Evolutionary conservation across 768 basidiomycete species (phyloP).

Genomic region (Leccinum variicolor): DNA sequence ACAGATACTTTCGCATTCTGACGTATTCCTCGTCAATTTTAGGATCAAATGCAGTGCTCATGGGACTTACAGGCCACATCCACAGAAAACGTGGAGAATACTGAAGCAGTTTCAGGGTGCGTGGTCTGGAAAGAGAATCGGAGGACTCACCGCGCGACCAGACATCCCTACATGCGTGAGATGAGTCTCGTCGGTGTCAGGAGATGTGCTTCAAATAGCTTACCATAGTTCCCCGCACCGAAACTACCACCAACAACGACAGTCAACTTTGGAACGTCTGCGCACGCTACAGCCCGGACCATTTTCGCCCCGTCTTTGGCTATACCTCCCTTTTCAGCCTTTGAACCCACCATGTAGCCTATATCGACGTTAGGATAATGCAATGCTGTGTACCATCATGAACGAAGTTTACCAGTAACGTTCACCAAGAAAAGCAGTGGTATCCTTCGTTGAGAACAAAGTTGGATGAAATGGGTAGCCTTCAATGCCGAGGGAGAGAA

Average conservation of each 20-base stretch:
- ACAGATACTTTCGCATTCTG: conserved; percentile 92
- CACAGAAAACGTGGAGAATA: conserved; percentile 94
- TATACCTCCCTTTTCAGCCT: conserved; percentile 91
- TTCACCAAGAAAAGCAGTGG: conserved; percentile 93
- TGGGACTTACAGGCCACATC: conserved; percentile 89
- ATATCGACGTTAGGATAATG: conserved; percentile 14
- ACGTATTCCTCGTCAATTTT: conserved; percentile 2
- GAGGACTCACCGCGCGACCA: conserved; percentile 73
- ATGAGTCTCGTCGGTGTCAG: conserved; percentile 8
- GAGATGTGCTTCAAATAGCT: conserved; percentile 4
- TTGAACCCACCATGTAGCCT: conserved; percentile 96
- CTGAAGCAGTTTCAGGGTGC: conserved; percentile 33
- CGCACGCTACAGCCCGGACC: conserved; percentile 93
- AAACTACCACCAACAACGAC: conserved; percentile 92
- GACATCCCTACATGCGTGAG: conserved; percentile 67
- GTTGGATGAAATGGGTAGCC: conserved; percentile 92
- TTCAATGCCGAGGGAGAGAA: conserved; percentile 93
- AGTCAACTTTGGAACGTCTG: conserved; percentile 91
- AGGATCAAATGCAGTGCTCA: conserved; percentile 1
- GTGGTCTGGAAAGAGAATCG: background rate
- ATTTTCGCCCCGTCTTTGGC: conserved; percentile 96
- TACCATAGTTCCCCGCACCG: conserved; percentile 94
- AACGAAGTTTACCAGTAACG: conserved; percentile 61
- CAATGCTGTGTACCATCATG: background rate
- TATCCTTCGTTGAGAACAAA: conserved; percentile 88